These are phyloP conservation scores for Chloropicon primus DNA, from an alignment of 139 green algal genomes.

Conservation along the genomic window DNA sequence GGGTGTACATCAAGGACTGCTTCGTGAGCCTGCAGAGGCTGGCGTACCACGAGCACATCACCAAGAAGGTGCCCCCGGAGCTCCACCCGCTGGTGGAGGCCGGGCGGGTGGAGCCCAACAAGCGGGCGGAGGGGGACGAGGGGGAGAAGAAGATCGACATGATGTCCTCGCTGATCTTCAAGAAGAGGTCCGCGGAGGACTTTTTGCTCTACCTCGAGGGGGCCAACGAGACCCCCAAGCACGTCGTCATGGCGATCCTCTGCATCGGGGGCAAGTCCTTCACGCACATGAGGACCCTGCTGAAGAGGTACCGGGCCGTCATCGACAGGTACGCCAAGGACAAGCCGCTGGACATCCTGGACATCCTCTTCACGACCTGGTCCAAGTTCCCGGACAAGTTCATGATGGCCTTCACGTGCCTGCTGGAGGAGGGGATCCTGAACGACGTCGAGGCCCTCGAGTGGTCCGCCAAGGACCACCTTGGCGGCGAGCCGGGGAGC, in stretches of 20 bases:
- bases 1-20: not conserved
- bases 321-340: not conserved
- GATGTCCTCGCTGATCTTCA: not conserved
- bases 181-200: not conserved
- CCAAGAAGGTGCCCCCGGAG: not conserved
- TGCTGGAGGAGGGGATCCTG: not conserved
- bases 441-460: not conserved
- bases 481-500: too few species aligned
- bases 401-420: not conserved
- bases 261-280: slow-evolving; percentile 62
- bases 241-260: slow-evolving; percentile 43
- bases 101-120: not conserved
- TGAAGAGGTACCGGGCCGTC: slow-evolving; percentile 52
- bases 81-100: not conserved
- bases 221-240: not conserved
- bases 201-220: not conserved
- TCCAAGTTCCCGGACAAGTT: not conserved
- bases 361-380: not conserved
- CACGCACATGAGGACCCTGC: slow-evolving; percentile 56
- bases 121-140: not conserved
- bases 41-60: not conserved
- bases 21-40: not conserved
- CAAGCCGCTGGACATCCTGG: not conserved
- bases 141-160: not conserved
- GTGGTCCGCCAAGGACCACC: not conserved